Evolutionary conservation across 108 stramenopile species (phyloP).

Genomic region (Mediolabrus comicus): DNA sequence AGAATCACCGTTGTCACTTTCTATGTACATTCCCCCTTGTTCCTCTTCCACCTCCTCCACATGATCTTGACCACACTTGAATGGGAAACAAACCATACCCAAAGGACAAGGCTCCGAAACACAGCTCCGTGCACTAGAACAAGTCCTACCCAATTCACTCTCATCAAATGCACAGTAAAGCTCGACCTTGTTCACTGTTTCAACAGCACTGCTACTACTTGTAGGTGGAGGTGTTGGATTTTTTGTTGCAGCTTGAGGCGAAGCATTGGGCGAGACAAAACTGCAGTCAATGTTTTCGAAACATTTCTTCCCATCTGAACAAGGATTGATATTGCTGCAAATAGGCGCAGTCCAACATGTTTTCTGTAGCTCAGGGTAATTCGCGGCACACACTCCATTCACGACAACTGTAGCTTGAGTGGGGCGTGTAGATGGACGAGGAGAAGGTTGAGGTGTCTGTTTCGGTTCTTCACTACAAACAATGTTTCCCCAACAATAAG

Average conservation of each 20-base stretch:
- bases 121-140: constrained; percentile 21
- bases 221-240: background rate
- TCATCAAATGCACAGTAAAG: constrained; percentile 11
- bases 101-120: constrained; percentile 8
- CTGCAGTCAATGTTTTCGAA: constrained; percentile 4
- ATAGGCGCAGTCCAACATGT: background rate
- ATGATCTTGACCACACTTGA: constrained; percentile 1
- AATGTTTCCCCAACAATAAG: constrained; percentile 3
- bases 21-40: background rate
- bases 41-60: no score
- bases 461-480: background rate
- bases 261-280: background rate
- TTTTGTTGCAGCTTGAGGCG: background rate
- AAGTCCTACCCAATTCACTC: constrained; percentile 13
- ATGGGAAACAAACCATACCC: constrained; percentile 34
- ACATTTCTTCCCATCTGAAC: background rate
- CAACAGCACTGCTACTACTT: background rate
- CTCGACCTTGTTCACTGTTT: background rate
- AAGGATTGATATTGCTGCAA: background rate
- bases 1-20: background rate
- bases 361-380: background rate
- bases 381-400: background rate
- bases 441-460: background rate
- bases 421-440: background rate
- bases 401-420: background rate